These are phyloP conservation scores for Aechmea fasciata DNA, from an alignment of 176 grass and related monocot species.

Conservation along the genomic window DNA sequence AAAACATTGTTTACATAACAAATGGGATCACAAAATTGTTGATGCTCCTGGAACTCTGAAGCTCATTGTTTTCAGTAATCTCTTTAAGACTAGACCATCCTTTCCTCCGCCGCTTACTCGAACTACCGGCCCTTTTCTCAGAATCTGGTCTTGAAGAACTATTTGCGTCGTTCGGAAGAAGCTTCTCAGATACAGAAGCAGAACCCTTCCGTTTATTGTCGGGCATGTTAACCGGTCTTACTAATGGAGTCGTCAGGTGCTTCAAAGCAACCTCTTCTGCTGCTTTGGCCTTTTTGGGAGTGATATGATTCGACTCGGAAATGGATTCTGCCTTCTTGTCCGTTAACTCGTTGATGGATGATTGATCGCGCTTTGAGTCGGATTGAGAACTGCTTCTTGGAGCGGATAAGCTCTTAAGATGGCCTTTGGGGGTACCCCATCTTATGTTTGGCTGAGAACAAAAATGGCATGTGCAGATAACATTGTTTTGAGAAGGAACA, in stretches of 20 bases:
- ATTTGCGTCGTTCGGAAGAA: constrained; percentile 1
- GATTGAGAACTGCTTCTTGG: constrained; percentile 24
- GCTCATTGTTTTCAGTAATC: constrained; percentile 48
- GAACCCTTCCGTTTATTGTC: constrained; percentile 19
- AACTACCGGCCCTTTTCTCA: constrained; percentile 20
- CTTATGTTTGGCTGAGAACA: constrained; percentile 56
- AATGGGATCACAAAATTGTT: constrained; percentile 54
- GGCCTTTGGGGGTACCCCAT: constrained; percentile 48
- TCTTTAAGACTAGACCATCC: constrained; percentile 68
- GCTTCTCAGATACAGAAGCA: constrained; percentile 23
- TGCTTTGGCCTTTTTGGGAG: neutral
- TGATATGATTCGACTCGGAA: neutral
- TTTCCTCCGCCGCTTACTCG: constrained; percentile 67
- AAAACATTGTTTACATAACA: constrained; percentile 20
- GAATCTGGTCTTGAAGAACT: constrained; percentile 10
- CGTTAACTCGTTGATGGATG: neutral
- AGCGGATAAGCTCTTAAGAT: constrained; percentile 38
- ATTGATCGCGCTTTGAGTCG: constrained; percentile 1
- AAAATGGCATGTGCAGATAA: constrained; percentile 57
- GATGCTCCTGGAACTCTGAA: constrained; percentile 42
- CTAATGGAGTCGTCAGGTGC: constrained; percentile 13
- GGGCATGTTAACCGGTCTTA: constrained; percentile 6
- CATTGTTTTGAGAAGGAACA: constrained; percentile 29
- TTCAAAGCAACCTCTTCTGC: constrained; percentile 6
- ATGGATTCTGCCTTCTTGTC: constrained; percentile 2